phyloP scores from a whole-genome alignment of 768 basidiomycete genomes.

The Pleurotus eryngii region DNA sequence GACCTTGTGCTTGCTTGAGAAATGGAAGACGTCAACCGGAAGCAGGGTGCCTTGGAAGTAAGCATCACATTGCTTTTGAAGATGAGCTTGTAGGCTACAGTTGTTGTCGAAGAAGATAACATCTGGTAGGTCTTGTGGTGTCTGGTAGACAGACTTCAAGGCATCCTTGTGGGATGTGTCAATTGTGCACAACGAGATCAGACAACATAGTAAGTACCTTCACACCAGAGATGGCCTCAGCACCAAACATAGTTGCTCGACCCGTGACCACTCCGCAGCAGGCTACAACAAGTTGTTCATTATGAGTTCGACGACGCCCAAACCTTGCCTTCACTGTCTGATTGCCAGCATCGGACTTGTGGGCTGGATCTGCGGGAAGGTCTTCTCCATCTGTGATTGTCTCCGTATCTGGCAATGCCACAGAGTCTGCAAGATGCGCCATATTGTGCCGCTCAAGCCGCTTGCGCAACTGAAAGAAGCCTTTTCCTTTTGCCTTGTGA shows the following conservation, averaged over 20 bases:
- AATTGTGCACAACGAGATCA: not conserved
- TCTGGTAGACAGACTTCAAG: constrained; percentile 13
- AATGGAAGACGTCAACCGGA: constrained; percentile 24
- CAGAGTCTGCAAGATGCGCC: no score
- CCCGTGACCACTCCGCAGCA: constrained; percentile 9
- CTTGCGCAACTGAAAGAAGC: no score
- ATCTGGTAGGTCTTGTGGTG: constrained; percentile 14
- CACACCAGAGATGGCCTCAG: constrained; percentile 16
- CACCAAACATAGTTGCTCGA: constrained; percentile 14
- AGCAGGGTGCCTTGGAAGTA: constrained; percentile 13
- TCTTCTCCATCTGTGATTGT: no score
- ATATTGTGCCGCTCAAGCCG: no score
- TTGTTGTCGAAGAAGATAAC: constrained; percentile 30
- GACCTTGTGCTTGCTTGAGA: constrained; percentile 17
- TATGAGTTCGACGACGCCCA: no score
- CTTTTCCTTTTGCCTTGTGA: no score
- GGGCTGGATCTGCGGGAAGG: no score
- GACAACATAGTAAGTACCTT: constrained; percentile 9
- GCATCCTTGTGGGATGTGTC: not conserved
- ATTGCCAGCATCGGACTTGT: no score
- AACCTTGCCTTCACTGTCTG: no score
- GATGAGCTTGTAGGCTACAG: constrained; percentile 16
- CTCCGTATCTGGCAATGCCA: no score
- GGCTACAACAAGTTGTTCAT: no score
- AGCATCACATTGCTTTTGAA: constrained; percentile 10